Evolutionary conservation across 495 filamentous ascomycete genomes (phyloP).

Genomic region (Penicillium angulare): DNA sequence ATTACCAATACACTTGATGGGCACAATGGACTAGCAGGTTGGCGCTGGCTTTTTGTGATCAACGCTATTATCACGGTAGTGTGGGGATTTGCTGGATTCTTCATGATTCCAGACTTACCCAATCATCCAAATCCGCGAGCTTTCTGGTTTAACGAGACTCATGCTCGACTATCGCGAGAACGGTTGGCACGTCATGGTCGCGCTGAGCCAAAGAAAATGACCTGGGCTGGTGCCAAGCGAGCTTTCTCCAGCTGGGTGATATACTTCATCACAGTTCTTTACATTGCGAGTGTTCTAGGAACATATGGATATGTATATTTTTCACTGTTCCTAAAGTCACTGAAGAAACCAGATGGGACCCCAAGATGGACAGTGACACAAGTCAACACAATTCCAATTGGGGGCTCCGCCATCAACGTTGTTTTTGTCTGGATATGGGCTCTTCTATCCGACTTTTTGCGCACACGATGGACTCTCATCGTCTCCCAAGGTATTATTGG

Average conservation of each 20-base stretch:
- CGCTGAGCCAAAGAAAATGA: conserved; percentile 31
- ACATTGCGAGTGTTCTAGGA: conserved; percentile 29
- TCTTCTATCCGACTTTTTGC: conserved; percentile 26
- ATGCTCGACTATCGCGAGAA: conserved; percentile 28
- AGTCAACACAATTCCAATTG: conserved; percentile 33
- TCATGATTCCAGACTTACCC: conserved; percentile 55
- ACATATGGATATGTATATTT: conserved; percentile 35
- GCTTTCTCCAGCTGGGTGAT: conserved; percentile 33
- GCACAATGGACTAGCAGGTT: conserved; percentile 56
- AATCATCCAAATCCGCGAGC: conserved; percentile 31
- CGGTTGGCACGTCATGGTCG: conserved; percentile 30
- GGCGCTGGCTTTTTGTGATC: conserved; percentile 67
- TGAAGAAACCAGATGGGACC: conserved; percentile 26
- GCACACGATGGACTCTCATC: conserved; percentile 28
- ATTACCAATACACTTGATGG: conserved; percentile 50
- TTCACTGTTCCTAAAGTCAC: conserved; percentile 28
- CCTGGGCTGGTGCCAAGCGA: conserved; percentile 25
- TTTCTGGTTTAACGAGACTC: conserved; percentile 30
- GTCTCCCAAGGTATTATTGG: conserved; percentile 26
- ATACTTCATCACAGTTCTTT: conserved; percentile 28
- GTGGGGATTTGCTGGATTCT: conserved; percentile 58
- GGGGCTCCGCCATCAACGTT: conserved; percentile 33
- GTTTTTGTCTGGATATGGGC: conserved; percentile 37
- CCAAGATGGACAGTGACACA: conserved; percentile 23
- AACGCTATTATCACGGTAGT: conserved; percentile 48